Base-by-base conservation (phyloP, 2,329 filamentous ascomycete species). In the Xylogone sp. region DNA sequence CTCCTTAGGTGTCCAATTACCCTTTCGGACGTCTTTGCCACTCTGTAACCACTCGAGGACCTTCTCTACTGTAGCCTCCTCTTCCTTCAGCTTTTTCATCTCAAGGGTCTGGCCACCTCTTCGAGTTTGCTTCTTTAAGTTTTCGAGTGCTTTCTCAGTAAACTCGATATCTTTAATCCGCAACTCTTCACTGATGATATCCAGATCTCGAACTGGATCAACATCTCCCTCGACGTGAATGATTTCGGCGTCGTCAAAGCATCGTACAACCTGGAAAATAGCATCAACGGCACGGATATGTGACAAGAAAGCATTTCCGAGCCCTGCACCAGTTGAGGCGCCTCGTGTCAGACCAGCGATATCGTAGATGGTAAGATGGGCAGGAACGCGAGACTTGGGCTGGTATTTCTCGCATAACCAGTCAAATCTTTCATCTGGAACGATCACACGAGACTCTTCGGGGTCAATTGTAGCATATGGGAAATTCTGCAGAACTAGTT, bases 211-310 rank as follows among this genome's bases (percentile, higher is more conserved):
- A 55, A 88, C 83, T 29, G 94, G 95, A 75, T 99, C 89, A 64
- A 99, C 95, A 65, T 99, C 94, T 69, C 94, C 95, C 79, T 99
- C 95, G 60, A 99, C 92, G 81, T 99, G 94, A 65, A 97, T 97
- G 66, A 99, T 99, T 75, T 99, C 94, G 54, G 93, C 94, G 78
- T 99, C 94, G 69, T 99, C 95, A 75, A 99, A 97, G 76, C 89
- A 96, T 65, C 92, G 86, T 34, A 97, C 92, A 43, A 97, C 92
- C 73, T 96, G 90, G 80, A 96, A 97, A 74, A 97, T 96, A 72
- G 92, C 92, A 78, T 97, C 92, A 72, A 97, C 92, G 50, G 94
- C 94, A 69, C 95, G 90, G 64, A 99, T 99, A 73, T 99, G 94
- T 34, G 94, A 97, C 76, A 99, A 78, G 84, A 99, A 99, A 62